Evolutionary conservation across 1,284 basidiomycete species (phyloP).

Genomic region (Rhodotorula sp.): DNA sequence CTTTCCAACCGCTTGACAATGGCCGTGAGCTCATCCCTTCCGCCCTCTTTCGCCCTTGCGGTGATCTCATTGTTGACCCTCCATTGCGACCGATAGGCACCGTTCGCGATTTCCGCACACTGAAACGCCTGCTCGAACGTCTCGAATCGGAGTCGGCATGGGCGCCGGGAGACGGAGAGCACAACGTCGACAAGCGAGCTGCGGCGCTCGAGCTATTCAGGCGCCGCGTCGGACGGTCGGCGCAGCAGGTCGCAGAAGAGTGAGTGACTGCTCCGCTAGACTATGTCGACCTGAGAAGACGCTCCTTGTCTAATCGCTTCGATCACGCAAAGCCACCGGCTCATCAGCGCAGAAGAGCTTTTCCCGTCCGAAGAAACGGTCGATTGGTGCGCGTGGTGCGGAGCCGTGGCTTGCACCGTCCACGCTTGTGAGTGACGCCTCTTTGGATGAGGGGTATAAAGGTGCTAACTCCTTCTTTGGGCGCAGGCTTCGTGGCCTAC

Average conservation of each 20-base stretch:
- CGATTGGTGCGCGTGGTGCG: slow-evolving; percentile 6
- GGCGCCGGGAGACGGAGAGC: not conserved
- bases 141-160: not conserved
- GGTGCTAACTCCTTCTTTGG: not conserved
- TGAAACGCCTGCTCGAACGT: not conserved
- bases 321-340: not conserved
- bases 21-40: slow-evolving; percentile 7
- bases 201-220: not conserved
- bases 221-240: not conserved
- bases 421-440: not conserved
- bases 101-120: not conserved
- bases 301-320: not conserved
- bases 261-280: not conserved
- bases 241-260: not conserved
- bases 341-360: not conserved
- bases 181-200: not conserved
- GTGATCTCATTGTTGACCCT: not conserved
- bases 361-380: not conserved
- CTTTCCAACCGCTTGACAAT: not conserved
- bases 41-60: not conserved
- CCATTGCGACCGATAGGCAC: not conserved
- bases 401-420: not conserved
- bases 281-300: not conserved
- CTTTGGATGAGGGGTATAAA: not conserved
- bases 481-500: not conserved